These are phyloP conservation scores for Phyllosticta paracitricarpa DNA, from an alignment of 2,329 filamentous ascomycete species.

Conservation along the genomic window DNA sequence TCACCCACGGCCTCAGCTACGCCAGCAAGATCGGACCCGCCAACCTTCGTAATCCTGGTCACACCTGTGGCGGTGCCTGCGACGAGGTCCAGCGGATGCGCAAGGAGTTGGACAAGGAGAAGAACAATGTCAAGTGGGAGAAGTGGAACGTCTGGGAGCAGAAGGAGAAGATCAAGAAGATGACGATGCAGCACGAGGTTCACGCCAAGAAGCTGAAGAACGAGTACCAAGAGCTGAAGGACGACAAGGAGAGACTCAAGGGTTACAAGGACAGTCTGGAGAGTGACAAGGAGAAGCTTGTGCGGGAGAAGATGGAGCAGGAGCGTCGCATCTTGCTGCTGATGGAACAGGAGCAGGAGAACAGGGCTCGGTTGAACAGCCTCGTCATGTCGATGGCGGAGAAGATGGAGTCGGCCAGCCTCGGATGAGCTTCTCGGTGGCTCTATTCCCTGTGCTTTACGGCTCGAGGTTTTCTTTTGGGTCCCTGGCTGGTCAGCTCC, in stretches of 20 bases:
- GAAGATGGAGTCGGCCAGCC: too few species aligned
- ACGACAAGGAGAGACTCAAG: slow-evolving; percentile 30
- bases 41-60: neutral
- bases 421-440: too few species aligned
- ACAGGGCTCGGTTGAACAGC: too few species aligned
- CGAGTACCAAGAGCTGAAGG: slow-evolving; percentile 12
- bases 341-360: too few species aligned
- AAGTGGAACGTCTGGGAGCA: slow-evolving; percentile 67
- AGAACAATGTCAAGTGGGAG: slow-evolving; percentile 33
- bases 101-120: neutral
- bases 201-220: too few species aligned
- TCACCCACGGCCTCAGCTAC: neutral
- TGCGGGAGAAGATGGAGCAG: slow-evolving; percentile 24
- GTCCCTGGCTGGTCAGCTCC: too few species aligned
- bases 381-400: too few species aligned
- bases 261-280: slow-evolving; percentile 29
- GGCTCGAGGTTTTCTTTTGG: too few species aligned
- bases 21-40: neutral
- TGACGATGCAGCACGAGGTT: slow-evolving; percentile 42
- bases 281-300: slow-evolving; percentile 31
- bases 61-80: neutral
- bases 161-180: slow-evolving; percentile 62
- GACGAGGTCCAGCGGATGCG: neutral
- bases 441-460: too few species aligned
- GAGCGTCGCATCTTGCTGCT: too few species aligned